These are phyloP conservation scores for Malassezia nana DNA, from an alignment of 1,284 basidiomycete genomes.

Conservation along the genomic window DNA sequence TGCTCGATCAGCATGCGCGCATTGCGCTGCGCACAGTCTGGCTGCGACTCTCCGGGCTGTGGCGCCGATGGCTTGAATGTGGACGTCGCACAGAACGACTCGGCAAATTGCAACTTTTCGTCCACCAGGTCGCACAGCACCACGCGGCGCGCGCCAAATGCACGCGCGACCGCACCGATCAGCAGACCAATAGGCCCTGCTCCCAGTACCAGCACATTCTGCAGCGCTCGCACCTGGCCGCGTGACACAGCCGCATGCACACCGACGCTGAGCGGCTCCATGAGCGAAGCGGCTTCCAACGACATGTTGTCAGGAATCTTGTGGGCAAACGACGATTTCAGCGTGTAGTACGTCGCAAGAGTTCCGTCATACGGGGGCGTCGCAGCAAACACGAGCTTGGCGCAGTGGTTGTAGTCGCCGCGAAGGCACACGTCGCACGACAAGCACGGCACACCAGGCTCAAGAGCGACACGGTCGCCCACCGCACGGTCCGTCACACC, in stretches of 20 bases:
- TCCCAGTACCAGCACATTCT: conserved; percentile 60
- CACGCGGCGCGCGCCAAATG: conserved; percentile 49
- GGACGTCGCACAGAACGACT: conserved; percentile 75
- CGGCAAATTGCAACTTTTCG: conserved; percentile 74
- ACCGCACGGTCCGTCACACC: conserved; percentile 63
- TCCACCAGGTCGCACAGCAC: conserved; percentile 61
- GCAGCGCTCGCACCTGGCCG: conserved; percentile 56
- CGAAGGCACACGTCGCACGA: conserved; percentile 54
- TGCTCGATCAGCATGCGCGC: conserved; percentile 50
- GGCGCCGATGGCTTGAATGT: conserved; percentile 57
- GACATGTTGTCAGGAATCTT: conserved; percentile 49
- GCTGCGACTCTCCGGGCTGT: conserved; percentile 31
- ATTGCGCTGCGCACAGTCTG: conserved; percentile 52
- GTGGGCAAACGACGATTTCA: conserved; percentile 45
- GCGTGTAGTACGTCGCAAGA: conserved; percentile 57
- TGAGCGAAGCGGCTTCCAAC: conserved; percentile 55
- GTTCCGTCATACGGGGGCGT: conserved; percentile 85
- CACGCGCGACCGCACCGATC: conserved; percentile 83
- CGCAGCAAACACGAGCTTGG: conserved; percentile 70
- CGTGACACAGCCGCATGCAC: conserved; percentile 75
- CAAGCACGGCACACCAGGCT: conserved; percentile 67
- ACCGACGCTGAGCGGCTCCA: conserved; percentile 87
- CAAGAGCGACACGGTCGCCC: conserved; percentile 78
- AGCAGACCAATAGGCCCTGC: conserved; percentile 82
- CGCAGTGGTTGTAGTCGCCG: conserved; percentile 50